Conservation (phyloP, 1,139 yeast species). For the Hyphopichia fennica region DNA sequence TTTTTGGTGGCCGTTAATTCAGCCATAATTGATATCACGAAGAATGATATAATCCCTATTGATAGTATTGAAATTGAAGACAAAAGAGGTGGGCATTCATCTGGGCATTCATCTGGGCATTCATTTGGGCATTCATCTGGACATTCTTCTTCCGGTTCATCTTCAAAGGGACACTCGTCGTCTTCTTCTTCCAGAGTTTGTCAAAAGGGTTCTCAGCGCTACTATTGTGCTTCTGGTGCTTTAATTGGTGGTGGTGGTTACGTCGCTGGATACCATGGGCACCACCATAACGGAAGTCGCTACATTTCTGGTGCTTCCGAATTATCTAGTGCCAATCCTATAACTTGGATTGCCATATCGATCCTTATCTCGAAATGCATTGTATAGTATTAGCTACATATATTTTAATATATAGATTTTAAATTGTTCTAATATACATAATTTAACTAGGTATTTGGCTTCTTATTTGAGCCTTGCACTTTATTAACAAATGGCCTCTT, state of each 20-base stretch:
- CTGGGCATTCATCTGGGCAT: neutral
- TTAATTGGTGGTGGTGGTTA: conserved; percentile 4
- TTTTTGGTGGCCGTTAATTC: neutral
- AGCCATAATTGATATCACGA: neutral
- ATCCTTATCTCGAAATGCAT: no score
- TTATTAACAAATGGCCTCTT: conserved; percentile 12
- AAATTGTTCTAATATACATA: conserved; percentile 4
- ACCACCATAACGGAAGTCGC: neutral
- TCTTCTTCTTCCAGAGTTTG: neutral
- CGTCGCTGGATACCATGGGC: neutral
- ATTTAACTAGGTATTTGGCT: conserved; percentile 10
- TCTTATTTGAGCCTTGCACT: conserved; percentile 10
- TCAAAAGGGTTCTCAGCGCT: neutral
- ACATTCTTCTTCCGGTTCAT: neutral
- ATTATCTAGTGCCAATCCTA: neutral
- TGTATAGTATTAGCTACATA: no score
- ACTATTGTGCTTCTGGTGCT: conserved; percentile 2
- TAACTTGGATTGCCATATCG: neutral
- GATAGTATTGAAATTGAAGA: neutral
- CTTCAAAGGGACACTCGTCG: neutral
- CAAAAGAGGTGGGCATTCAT: neutral
- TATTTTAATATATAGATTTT: conserved; percentile 1
- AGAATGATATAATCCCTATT: neutral
- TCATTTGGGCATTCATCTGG: neutral
- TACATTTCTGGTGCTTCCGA: neutral